Evolutionary conservation across 768 basidiomycete genomes (phyloP), one percentile per base, ranked within the genome.

Genomic region (Zangia roseola): DNA sequence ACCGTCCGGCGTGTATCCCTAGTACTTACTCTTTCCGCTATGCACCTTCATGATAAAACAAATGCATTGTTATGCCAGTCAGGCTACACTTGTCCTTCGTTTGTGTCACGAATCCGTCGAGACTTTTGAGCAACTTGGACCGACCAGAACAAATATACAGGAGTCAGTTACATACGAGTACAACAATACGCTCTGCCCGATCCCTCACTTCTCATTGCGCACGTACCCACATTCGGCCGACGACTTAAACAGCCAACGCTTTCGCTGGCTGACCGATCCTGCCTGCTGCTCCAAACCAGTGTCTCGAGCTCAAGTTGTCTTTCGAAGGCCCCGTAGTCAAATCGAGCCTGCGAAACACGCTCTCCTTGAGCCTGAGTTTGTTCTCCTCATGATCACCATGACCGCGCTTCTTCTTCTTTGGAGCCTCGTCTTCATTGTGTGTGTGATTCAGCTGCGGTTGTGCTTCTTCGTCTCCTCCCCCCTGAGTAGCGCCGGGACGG

Each of bases 251-350:
- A 33, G 60, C 59, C 45, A 75, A 50, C 14, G 43, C 60, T 53
- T 71, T 82, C 40, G 71, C 75, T 36, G 83, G 83, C 59, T 85
- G 83, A 4, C 71, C 74, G 49, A 85, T 84, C 47, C 83, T 70
- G 24, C 75, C 79, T 1, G 61, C 74, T 10, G 61, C 75, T 16
- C 73, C 77, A 53, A 74, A 75, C 0, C 53, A 62, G 35, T 72
- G 73, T 19, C 64, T 63, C 4, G 59, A 56, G 17, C 53, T 50
- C 53, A 63, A 55, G 12, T 58, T 48, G 40, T 78, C 76, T 50
- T 74, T 72, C 25, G 78, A 79, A 5, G 83, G 82, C 51, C 12
- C 30, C 13, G 67, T 64, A 10, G 74, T 79, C 45, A 57, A 67
- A 53, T 81, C 79, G 3, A 66, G 56, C 60, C 82, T 83, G 57